These are phyloP conservation scores for Vigna reflexopilosa DNA, from an alignment of 306 rosid genomes.

Conservation along the genomic window DNA sequence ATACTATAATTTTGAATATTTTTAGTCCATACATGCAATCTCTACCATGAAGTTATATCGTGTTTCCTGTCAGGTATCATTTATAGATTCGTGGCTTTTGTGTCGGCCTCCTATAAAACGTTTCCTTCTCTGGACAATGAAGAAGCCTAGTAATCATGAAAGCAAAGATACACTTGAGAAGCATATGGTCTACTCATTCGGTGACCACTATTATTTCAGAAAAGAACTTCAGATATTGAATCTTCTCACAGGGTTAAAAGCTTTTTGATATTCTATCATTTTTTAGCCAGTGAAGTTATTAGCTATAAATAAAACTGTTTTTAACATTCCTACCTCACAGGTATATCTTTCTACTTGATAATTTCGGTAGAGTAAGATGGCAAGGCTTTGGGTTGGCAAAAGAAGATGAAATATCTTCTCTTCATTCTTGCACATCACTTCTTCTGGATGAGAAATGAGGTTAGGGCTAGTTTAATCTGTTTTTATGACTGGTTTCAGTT, in stretches of 20 bases:
- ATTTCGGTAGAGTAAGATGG: constrained; percentile 94
- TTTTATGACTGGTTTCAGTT: constrained; percentile 16
- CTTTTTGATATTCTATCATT: constrained; percentile 33
- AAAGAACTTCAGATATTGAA: constrained; percentile 68
- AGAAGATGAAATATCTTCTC: constrained; percentile 72
- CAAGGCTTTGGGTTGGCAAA: constrained; percentile 83
- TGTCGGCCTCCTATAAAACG: constrained; percentile 58
- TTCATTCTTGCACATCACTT: constrained; percentile 68
- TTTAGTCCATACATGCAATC: too few species aligned
- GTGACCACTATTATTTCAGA: constrained; percentile 94
- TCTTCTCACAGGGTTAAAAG: constrained; percentile 65
- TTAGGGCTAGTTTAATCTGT: constrained; percentile 4
- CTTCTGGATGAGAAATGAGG: constrained; percentile 67
- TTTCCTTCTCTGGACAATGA: constrained; percentile 74
- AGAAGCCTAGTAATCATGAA: constrained; percentile 60
- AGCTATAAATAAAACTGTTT: background rate
- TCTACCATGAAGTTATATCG: background rate
- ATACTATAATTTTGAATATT: too few species aligned
- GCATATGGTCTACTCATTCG: constrained; percentile 76
- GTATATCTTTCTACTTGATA: constrained; percentile 80
- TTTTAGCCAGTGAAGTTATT: constrained; percentile 9
- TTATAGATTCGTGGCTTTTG: constrained; percentile 64
- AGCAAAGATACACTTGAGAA: constrained; percentile 49
- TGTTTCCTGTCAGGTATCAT: constrained; percentile 58
- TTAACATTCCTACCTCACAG: constrained; percentile 50